Conservation (phyloP, 768 basidiomycete genomes). For the Tulasnella sp. region DNA sequence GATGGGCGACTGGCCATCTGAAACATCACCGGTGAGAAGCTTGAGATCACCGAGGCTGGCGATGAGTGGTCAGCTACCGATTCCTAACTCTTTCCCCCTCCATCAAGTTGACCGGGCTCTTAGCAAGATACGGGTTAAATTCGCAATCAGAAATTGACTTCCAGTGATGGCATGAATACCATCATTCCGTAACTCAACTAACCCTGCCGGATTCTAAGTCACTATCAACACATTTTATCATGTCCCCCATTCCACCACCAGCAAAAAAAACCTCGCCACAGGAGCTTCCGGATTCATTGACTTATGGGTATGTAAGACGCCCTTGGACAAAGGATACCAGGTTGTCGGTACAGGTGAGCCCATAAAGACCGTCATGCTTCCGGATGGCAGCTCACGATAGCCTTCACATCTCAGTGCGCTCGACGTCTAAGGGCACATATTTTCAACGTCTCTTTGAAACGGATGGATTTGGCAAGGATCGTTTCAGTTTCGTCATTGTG, state of each 20-base stretch:
- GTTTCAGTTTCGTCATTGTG: conserved; percentile 58
- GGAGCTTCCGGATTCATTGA: conserved; percentile 55
- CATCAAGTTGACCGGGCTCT: too few species aligned
- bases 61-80: too few species aligned
- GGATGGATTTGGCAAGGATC: conserved; percentile 34
- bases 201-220: too few species aligned
- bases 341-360: conserved; percentile 23
- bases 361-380: too few species aligned
- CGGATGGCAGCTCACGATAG: neutral
- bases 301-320: conserved; percentile 42
- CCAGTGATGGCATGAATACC: too few species aligned
- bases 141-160: too few species aligned
- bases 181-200: too few species aligned
- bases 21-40: too few species aligned
- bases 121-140: too few species aligned
- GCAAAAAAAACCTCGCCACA: conserved; percentile 40
- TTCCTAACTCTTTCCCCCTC: too few species aligned
- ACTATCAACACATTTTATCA: conserved; percentile 14
- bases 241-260: conserved; percentile 31
- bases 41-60: too few species aligned
- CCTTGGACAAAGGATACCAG: conserved; percentile 50
- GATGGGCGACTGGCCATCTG: too few species aligned
- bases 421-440: conserved; percentile 46
- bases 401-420: conserved; percentile 50
- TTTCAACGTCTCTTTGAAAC: conserved; percentile 43